A percentile compares a stretch with the other conserved stretches of the same genome.
These are phyloP conservation scores for Colletotrichum trifolii DNA, from an alignment of 2,329 filamentous ascomycete genomes.

Conservation along the genomic window DNA sequence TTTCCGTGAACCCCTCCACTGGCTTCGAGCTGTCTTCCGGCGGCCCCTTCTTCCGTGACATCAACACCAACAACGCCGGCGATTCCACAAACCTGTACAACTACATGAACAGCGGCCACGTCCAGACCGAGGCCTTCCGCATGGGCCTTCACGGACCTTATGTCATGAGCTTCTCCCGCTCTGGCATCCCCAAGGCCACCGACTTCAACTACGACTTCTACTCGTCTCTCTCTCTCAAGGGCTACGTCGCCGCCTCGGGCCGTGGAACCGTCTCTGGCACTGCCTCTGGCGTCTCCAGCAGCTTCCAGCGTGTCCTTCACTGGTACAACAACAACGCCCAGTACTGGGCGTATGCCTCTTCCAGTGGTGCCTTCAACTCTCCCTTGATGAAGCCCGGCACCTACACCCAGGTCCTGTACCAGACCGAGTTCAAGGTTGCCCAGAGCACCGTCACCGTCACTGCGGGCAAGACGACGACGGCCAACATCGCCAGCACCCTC, in stretches of 20 bases:
- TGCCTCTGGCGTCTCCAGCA: constrained; percentile 65
- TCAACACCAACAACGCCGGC: constrained; percentile 73
- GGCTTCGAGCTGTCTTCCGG: constrained; percentile 67
- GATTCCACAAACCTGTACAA: constrained; percentile 69
- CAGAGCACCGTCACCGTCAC: constrained; percentile 60
- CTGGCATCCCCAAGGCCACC: constrained; percentile 61
- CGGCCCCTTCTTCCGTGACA: constrained; percentile 74
- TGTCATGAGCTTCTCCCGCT: constrained; percentile 68
- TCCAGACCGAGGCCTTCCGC: constrained; percentile 70
- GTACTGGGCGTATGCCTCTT: constrained; percentile 71
- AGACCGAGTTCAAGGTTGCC: constrained; percentile 67
- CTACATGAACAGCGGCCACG: constrained; percentile 76
- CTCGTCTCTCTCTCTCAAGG: constrained; percentile 65
- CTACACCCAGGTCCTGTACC: constrained; percentile 76
- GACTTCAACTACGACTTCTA: constrained; percentile 69
- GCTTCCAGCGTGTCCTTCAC: constrained; percentile 69
- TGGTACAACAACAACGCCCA: constrained; percentile 73
- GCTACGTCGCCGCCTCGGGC: constrained; percentile 64
- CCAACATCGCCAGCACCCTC: constrained; percentile 61
- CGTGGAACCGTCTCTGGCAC: constrained; percentile 71
- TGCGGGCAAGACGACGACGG: constrained; percentile 58
- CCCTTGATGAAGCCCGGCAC: constrained; percentile 75
- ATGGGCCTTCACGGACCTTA: constrained; percentile 76
- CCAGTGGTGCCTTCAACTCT: constrained; percentile 68
- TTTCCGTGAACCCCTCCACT: constrained; percentile 63